Base-by-base conservation (phyloP, 208 protist species). In the Leishmania major region DNA sequence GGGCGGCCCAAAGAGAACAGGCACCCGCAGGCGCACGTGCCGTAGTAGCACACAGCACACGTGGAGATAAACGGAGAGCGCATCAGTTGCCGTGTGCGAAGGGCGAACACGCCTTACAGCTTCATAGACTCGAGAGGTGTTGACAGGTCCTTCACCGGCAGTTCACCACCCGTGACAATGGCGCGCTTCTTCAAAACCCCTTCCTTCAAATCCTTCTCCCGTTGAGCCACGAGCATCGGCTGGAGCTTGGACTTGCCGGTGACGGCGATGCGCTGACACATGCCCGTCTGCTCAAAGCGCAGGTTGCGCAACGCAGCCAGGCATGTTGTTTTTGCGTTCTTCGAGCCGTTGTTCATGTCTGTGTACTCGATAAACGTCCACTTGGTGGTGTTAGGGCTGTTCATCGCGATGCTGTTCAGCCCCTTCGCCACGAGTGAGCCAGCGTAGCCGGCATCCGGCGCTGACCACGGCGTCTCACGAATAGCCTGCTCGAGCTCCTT, bases 321-420 rank as follows among this genome's bases (percentile, higher is more conserved):
- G 80, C 93, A 96, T 43, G 81, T 79, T 25, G 81, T 77, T 0
- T 37, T 28, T 6, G 64, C 85, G 17, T 74, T 74, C 69, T 87
- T 87, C 37, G 72, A 62, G 5, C 84, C 84, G 17, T 66, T 75
- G 62, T 90, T 81, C 7, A 78, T 78, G 28, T 92, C 84, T n/a
- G 79, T 79, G 82, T 96, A 96, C 83, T 96, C 93, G 45, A 96
- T 89, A 59, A 96, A 93, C 22, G 91, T 94, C 93, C 93, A 96
- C 83, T 96, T 96, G 22, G 88, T 89, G 0, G 88, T 93, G 84
- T 88, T 89, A 13, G 93, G 90, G 43, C 91, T 90, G 81, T 92
- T 93, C n/a, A 78, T 83, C 22, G 90, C 80, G 72, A 96, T 90
- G 47, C 80, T 80, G 64, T 71, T 75, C 43, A 96, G 87, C 2